These are phyloP conservation scores for Blastosporella zonata DNA, from an alignment of 1,284 basidiomycete species.

Conservation along the genomic window DNA sequence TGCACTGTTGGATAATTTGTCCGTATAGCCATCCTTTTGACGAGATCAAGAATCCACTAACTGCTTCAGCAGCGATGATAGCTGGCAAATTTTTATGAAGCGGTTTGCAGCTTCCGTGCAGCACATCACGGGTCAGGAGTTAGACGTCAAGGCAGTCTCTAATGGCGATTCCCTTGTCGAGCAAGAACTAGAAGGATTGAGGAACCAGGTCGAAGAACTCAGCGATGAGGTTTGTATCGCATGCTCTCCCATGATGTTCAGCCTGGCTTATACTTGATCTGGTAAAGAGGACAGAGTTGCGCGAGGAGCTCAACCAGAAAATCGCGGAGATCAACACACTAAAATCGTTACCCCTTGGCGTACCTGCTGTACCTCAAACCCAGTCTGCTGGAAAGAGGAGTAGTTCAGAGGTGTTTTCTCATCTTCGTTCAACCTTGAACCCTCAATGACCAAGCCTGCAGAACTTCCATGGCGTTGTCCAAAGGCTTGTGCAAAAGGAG, in stretches of 20 bases:
- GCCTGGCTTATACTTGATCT: background rate
- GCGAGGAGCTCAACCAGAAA: conserved; percentile 54
- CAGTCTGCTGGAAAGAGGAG: conserved; percentile 38
- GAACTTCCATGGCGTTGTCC: conserved; percentile 76
- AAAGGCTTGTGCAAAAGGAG: conserved; percentile 81
- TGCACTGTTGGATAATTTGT: conserved; percentile 61
- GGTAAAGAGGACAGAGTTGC: conserved; percentile 47
- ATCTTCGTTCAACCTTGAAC: background rate
- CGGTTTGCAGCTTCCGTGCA: conserved; percentile 62
- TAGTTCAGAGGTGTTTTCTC: conserved; percentile 45
- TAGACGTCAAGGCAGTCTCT: conserved; percentile 48
- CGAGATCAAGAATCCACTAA: background rate
- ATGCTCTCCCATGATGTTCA: background rate
- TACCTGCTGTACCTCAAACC: conserved; percentile 32
- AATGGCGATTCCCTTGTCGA: conserved; percentile 47
- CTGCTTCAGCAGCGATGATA: conserved; percentile 46
- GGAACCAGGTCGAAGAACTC: conserved; percentile 55
- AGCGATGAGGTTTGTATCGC: conserved; percentile 54
- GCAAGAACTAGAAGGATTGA: conserved; percentile 61
- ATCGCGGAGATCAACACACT: conserved; percentile 66
- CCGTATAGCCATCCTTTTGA: conserved; percentile 22
- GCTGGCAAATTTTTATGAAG: conserved; percentile 63
- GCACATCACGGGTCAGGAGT: conserved; percentile 64
- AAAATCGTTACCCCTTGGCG: conserved; percentile 48
- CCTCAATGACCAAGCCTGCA: conserved; percentile 24